Percentiles rank a stretch among this genome's conserved stretches.
Evolutionary conservation across 2,329 filamentous ascomycete genomes (phyloP).

Genomic region (Colletotrichum tamarilloi): DNA sequence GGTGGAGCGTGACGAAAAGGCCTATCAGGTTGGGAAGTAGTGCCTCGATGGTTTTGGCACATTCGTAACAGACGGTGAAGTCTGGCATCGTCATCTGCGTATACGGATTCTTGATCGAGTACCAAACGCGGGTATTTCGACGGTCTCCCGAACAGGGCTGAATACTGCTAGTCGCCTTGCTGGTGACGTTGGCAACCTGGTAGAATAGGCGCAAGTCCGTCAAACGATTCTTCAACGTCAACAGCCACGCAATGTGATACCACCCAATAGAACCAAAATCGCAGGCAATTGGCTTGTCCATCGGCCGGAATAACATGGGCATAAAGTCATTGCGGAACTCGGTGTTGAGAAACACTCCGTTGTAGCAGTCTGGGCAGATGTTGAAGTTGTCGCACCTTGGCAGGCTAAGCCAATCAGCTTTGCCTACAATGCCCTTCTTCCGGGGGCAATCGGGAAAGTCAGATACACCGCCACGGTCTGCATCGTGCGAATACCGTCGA

Average conservation of each 20-base stretch:
- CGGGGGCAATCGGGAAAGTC: constrained; percentile 77
- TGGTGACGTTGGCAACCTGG: constrained; percentile 72
- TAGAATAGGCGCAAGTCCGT: constrained; percentile 77
- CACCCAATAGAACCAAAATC: constrained; percentile 83
- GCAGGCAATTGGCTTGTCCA: constrained; percentile 72
- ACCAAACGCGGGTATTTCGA: constrained; percentile 74
- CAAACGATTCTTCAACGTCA: constrained; percentile 77
- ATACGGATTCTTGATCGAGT: constrained; percentile 76
- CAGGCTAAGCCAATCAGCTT: constrained; percentile 85
- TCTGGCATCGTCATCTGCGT: constrained; percentile 72
- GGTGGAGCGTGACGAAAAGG: constrained; percentile 68
- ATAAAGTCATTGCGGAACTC: constrained; percentile 76
- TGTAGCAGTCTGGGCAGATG: constrained; percentile 86
- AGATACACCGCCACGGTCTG: constrained; percentile 53
- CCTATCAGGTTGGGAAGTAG: constrained; percentile 79
- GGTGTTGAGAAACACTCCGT: constrained; percentile 74
- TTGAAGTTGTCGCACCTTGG: constrained; percentile 77
- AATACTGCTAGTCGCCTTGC: constrained; percentile 50
- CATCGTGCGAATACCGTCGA: constrained; percentile 66
- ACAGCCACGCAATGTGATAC: constrained; percentile 86
- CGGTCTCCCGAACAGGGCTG: constrained; percentile 68
- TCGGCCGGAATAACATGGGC: constrained; percentile 66
- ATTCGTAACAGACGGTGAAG: constrained; percentile 81
- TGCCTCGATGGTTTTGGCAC: constrained; percentile 76
- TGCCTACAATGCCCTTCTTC: constrained; percentile 68